Percentiles rank a stretch among this genome's conserved stretches.
Evolutionary conservation across 1,284 basidiomycete species (phyloP).

Genomic region (Sphaerobolus stellatus): DNA sequence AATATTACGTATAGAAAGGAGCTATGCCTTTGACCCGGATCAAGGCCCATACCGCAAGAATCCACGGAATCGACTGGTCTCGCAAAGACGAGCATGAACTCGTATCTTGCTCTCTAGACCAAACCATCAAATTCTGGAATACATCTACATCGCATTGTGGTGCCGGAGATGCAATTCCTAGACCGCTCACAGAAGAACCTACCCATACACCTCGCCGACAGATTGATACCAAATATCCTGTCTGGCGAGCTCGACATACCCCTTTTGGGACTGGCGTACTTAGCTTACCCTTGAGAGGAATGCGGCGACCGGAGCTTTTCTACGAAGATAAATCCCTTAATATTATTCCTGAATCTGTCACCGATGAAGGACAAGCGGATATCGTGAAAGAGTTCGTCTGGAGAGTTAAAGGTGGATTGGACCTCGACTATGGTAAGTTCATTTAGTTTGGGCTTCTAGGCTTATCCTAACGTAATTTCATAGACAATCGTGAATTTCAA

Average conservation of each 20-base stretch:
- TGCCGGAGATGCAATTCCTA: not conserved
- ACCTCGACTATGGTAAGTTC: conserved; percentile 51
- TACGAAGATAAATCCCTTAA: conserved; percentile 1
- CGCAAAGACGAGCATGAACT: conserved; percentile 71
- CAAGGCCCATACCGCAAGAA: conserved; percentile 81
- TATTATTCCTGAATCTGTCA: not conserved
- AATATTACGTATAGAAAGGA: conserved; percentile 65
- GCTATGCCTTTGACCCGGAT: conserved; percentile 79
- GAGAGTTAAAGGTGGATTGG: conserved; percentile 58
- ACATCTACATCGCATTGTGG: conserved; percentile 18
- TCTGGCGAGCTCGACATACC: conserved; percentile 91
- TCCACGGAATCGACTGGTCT: conserved; percentile 96
- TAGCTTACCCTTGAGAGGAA: conserved; percentile 85
- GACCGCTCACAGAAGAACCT: not conserved
- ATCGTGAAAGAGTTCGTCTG: conserved; percentile 99
- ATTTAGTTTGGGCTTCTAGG: conserved; percentile 30
- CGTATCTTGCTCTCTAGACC: conserved; percentile 90
- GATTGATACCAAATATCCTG: conserved; percentile 78
- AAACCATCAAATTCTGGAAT: conserved; percentile 87
- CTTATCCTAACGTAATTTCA: not conserved
- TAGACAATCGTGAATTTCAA: conserved; percentile 78
- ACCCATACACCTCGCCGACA: conserved; percentile 30
- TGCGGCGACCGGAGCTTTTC: conserved; percentile 8
- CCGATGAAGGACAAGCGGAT: conserved; percentile 79
- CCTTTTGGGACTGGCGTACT: conserved; percentile 92